Evolutionary conservation across 345 rosid genomes (phyloP).

Genomic region (Anacardium occidentale): DNA sequence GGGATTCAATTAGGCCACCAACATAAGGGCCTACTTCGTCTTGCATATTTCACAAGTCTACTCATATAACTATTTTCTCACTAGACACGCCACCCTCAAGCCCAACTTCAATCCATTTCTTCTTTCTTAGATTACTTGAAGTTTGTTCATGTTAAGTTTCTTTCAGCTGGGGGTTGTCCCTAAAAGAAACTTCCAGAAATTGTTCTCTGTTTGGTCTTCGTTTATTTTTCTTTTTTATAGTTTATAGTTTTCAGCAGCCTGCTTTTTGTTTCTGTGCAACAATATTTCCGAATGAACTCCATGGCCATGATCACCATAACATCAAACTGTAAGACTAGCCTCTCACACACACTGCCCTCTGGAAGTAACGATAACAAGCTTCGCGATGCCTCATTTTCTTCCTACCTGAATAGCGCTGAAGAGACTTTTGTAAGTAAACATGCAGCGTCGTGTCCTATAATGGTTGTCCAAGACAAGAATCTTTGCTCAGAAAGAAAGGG

Average conservation of each 20-base stretch:
- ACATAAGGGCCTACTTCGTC: constrained; percentile 28
- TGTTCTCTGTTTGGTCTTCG: constrained; percentile 23
- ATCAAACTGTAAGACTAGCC: constrained; percentile 26
- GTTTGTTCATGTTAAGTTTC: constrained; percentile 10
- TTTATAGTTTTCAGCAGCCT: constrained; percentile 12
- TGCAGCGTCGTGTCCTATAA: constrained; percentile 21
- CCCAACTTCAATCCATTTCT: constrained; percentile 8
- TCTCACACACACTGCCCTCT: constrained; percentile 28
- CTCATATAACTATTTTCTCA: constrained; percentile 15
- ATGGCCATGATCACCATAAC: constrained; percentile 37
- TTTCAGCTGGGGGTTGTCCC: constrained; percentile 19
- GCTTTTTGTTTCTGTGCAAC: constrained; percentile 6
- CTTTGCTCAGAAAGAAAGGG: constrained; percentile 29
- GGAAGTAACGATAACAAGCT: constrained; percentile 26
- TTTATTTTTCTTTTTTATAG: constrained; percentile 20
- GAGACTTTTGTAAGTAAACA: constrained; percentile 38
- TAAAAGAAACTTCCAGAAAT: neutral
- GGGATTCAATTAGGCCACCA: constrained; percentile 15
- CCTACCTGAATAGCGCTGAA: constrained; percentile 44
- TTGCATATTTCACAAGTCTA: constrained; percentile 23
- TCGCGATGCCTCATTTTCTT: constrained; percentile 49
- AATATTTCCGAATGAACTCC: neutral
- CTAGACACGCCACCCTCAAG: neutral
- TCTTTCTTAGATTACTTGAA: neutral
- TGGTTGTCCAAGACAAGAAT: constrained; percentile 16